Conservation (phyloP, 805 yeast species). For the Schizosaccharomyces pombe region DNA sequence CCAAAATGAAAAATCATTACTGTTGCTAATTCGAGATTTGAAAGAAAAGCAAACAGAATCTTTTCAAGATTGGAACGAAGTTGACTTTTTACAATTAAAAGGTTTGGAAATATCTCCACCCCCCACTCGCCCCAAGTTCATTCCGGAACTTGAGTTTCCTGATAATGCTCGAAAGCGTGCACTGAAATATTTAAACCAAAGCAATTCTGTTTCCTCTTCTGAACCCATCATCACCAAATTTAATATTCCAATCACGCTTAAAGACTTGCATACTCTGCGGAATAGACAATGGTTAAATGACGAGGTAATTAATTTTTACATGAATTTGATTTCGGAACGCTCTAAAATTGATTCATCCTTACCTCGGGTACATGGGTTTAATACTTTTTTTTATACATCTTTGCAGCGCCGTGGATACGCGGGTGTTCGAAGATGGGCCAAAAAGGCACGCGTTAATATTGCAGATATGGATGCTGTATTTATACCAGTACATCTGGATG, state of each 20-base stretch:
- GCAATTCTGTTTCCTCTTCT: conserved; percentile 15
- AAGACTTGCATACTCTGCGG: conserved; percentile 48
- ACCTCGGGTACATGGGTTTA: conserved; percentile 40
- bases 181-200: conserved; percentile 15
- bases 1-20: not conserved
- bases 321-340: conserved; percentile 29
- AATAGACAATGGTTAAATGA: conserved; percentile 76
- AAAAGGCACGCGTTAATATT: conserved; percentile 45
- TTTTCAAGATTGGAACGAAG: not conserved
- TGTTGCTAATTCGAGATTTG: not conserved
- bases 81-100: not conserved
- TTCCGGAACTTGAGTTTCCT: not conserved
- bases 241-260: conserved; percentile 34
- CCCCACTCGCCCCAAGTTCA: not conserved
- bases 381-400: conserved; percentile 69
- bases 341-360: conserved; percentile 13
- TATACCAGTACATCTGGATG: conserved; percentile 65
- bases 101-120: not conserved
- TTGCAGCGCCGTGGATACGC: conserved; percentile 46
- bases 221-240: conserved; percentile 13
- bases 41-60: not conserved
- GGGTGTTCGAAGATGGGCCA: conserved; percentile 71
- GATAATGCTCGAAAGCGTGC: conserved; percentile 12
- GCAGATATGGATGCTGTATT: conserved; percentile 40
- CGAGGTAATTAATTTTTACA: conserved; percentile 63